Conservation (phyloP, 306 rosid species). For the Vicia sativa region DNA sequence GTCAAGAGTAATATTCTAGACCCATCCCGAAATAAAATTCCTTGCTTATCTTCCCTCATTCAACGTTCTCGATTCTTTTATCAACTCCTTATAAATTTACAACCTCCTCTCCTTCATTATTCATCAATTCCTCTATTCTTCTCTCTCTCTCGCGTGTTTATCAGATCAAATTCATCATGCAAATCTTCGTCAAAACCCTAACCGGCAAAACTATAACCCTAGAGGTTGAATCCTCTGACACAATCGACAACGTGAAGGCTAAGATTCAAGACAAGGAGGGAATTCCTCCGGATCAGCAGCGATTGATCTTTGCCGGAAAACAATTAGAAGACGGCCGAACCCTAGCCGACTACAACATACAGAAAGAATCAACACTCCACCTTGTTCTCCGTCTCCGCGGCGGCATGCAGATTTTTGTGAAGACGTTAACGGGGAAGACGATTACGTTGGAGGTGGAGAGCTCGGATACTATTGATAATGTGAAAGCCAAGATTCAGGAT, state of each 20-base stretch:
- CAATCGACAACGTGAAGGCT: constrained; percentile 14
- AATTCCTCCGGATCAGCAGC: constrained; percentile 17
- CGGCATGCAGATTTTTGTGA: constrained; percentile 13
- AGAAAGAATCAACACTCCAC: constrained; percentile 18
- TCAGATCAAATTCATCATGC: not conserved
- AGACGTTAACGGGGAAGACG: not conserved
- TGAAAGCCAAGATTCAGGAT: constrained; percentile 12
- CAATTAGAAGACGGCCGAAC: constrained; percentile 15
- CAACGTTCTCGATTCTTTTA: not conserved
- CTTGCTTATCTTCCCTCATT: not conserved
- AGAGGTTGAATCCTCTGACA: constrained; percentile 9
- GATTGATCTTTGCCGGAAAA: constrained; percentile 13
- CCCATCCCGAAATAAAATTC: not conserved
- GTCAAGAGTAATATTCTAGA: not conserved
- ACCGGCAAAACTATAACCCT: constrained; percentile 27
- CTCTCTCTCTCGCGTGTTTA: no score
- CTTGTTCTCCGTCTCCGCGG: constrained; percentile 25
- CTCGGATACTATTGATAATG: constrained; percentile 9
- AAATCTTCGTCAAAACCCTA: constrained; percentile 26
- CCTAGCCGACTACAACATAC: constrained; percentile 14
- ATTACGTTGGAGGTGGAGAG: not conserved
- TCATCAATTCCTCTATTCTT: not conserved
- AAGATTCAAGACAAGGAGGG: constrained; percentile 28
- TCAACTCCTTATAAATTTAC: not conserved
- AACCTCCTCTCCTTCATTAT: no score